Conservation (phyloP, 768 basidiomycete genomes). For the Exsudoporus frostii region DNA sequence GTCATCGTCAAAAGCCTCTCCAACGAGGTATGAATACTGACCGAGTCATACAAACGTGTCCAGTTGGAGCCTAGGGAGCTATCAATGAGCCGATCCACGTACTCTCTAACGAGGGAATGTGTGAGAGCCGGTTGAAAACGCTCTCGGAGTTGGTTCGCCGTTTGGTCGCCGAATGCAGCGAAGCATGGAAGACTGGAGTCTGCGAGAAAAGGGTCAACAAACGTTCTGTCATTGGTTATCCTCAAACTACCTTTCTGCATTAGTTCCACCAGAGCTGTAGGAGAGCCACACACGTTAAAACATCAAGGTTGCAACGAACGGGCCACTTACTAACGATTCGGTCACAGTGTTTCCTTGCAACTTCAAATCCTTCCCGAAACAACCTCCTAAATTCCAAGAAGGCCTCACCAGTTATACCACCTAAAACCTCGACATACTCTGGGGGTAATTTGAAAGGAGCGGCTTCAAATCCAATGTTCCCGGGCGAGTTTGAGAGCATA, state of each 20-base stretch:
- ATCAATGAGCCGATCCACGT: slow-evolving; percentile 88
- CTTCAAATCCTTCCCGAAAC: slow-evolving; percentile 92
- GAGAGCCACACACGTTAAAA: slow-evolving; percentile 1
- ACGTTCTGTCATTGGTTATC: neutral
- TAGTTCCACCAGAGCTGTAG: slow-evolving; percentile 79
- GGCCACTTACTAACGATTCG: slow-evolving; percentile 77
- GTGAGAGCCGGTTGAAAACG: slow-evolving; percentile 92
- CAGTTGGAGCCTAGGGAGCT: slow-evolving; percentile 89
- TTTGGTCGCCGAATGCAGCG: slow-evolving; percentile 84
- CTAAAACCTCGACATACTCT: slow-evolving; percentile 95
- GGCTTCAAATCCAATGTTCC: slow-evolving; percentile 98
- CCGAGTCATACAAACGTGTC: slow-evolving; percentile 95
- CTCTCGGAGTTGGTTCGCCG: slow-evolving; percentile 82
- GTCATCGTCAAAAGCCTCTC: neutral
- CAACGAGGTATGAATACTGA: slow-evolving; percentile 35
- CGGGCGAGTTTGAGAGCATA: slow-evolving; percentile 95
- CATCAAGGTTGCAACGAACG: neutral
- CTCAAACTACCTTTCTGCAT: slow-evolving; percentile 85
- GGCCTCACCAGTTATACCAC: slow-evolving; percentile 72
- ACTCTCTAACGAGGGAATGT: slow-evolving; percentile 77
- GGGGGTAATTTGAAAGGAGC: slow-evolving; percentile 95
- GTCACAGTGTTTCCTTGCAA: slow-evolving; percentile 93
- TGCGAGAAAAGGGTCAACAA: slow-evolving; percentile 26
- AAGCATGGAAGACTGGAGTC: slow-evolving; percentile 93
- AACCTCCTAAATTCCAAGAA: slow-evolving; percentile 82